Base-by-base conservation (phyloP, 2,329 filamentous ascomycete genomes). In the Scedosporium dehoogii region DNA sequence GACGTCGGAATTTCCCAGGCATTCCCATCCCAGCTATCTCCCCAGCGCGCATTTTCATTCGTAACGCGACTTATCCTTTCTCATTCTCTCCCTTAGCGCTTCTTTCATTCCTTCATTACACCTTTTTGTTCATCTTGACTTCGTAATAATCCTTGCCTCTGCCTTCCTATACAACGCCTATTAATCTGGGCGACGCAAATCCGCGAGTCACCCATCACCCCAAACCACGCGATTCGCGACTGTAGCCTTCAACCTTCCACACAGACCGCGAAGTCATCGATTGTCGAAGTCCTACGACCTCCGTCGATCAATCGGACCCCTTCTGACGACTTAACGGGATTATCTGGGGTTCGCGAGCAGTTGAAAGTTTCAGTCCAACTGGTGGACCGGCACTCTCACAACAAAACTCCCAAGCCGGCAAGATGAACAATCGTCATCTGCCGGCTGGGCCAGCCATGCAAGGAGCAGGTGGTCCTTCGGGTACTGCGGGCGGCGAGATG, bases 391-490 rank as follows among this genome's bases (percentile, higher is more conserved):
- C 65, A 65, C 63, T 62, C 59, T 63, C 61, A 63, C 63, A 64
- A 64, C 60, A 66, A 57, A 64, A 70, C 68, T 74, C 83, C 82
- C 81, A 84, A 77, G 83, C 83, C 85, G 85, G 84, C 84, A 90
- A 82, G 86, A 91, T 91, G 87, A 88, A 86, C 79, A 80, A 80
- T 77, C 82, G 80, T 82, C 85, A 88, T 87, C 85, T 88, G 85
- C 85, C 86, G 85, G 85, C 85, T 84, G 87, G 87, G 82, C 85
- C 86, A 77, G 80, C 80, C 74, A 81, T 84, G 77, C 80, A 78
- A 70, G 78, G 77, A 71, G 74, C 71, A 57, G 76, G 64, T 73
- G 77, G 65, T 73, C 72, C 63, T 71, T 73, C 44, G 68, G 72
- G 51, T 63, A 67, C 59, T 69, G 71, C 44, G 68, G 71, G 51